Evolutionary conservation across 192 early-diverging fungal species (phyloP), one percentile per base, ranked within the genome.

Genomic region (Jimgerdemannia lactiflua): DNA sequence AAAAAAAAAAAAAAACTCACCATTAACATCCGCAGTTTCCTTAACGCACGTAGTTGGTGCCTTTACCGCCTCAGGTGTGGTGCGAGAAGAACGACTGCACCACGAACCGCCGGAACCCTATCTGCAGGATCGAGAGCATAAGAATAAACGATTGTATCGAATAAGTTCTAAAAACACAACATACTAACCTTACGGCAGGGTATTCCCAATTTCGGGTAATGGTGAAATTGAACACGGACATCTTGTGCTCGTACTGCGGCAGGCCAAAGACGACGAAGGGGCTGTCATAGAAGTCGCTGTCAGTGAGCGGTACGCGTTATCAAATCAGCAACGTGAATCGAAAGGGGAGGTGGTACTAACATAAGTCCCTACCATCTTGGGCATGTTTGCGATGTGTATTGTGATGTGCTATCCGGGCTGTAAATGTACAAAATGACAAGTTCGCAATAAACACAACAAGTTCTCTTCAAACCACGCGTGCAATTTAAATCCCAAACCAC

Each of bases 41-140:
- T 93, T 92, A 74, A 93, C 95, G 93, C 44, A 98, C 97, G 76
- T 94, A 92, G 81, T 99, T 99, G 40, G 89, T 87, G 18, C 91
- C 88, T 64, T 91, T 86, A 43, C 93, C 91, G 72, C 91, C 93
- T 14, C 87, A 88, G 39, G 92, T 87, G 82, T 95, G 88, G 76
- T 95, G 91, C 67, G 95, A 98, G 76, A 94, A 99, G 71, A 98
- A 79, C n/a, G 98, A 96, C 11, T 80, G 79, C 42, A 94, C 94
- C 54, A 85, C 82, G 83, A 94, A 96, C 54, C 94, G 91, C 65
- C 98, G 88, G 86, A 96, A 98, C 3, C 98, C 98, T 74, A 86
- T 86, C 78, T 94, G 94, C 64, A 97, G 68, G 19, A 99, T 85
- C 17, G 17, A 9, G 6, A 68, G 3, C 4, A 41, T 4, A 54